A percentile compares a stretch with the other conserved stretches of the same genome.
Conservation (phyloP, 805 yeast species). For the Ascoidea asiatica region DNA sequence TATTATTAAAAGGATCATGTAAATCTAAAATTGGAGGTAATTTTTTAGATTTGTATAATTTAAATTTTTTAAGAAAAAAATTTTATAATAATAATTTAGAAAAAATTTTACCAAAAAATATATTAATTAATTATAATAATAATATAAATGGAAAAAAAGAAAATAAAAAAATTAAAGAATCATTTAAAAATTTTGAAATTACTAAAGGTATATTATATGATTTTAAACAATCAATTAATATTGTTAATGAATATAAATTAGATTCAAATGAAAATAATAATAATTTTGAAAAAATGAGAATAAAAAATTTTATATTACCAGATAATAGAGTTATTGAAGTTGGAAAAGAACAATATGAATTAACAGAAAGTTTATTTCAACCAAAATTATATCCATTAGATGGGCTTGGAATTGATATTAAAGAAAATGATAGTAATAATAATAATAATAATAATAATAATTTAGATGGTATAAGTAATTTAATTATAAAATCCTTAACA, state of each 20-base stretch:
- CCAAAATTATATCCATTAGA: conserved; percentile 22
- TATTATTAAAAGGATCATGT: conserved; percentile 49
- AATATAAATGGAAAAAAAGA: conserved; percentile 15
- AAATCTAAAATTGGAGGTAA: conserved; percentile 78
- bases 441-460: neutral
- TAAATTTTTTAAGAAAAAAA: conserved; percentile 28
- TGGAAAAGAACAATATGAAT: conserved; percentile 36
- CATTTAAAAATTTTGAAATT: conserved; percentile 24
- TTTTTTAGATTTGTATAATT: conserved; percentile 54
- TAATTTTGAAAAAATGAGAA: conserved; percentile 17
- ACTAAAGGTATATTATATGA: conserved; percentile 29
- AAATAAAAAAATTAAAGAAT: conserved; percentile 17
- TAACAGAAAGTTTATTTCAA: conserved; percentile 59
- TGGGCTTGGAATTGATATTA: neutral
- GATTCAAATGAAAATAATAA: conserved; percentile 17
- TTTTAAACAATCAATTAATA: conserved; percentile 29
- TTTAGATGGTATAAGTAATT: conserved; percentile 22
- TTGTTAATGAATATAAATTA: conserved; percentile 25
- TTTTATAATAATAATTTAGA: conserved; percentile 20
- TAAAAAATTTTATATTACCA: conserved; percentile 46
- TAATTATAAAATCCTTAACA: conserved; percentile 27
- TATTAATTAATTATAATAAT: conserved; percentile 21
- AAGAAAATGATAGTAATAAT: neutral
- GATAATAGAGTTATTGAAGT: conserved; percentile 34
- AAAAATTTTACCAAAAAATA: conserved; percentile 22